Evolutionary conservation across 352 stramenopile genomes (phyloP).

Genomic region (Phytophthora quininea): DNA sequence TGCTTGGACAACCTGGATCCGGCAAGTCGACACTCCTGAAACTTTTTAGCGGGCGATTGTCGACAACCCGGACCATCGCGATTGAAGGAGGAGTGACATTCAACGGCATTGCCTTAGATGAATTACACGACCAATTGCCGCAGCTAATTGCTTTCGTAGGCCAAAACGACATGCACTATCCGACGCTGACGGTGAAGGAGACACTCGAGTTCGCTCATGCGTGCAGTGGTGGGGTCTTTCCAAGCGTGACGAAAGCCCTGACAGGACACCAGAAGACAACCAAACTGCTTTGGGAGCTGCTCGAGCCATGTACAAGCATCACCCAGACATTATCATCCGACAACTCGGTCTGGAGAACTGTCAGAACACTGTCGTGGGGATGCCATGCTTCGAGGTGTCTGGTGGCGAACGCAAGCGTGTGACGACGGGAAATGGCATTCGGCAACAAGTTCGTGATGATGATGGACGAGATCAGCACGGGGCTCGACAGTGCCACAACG

Average conservation of each 20-base stretch:
- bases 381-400: conserved; percentile 48
- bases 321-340: conserved; percentile 16
- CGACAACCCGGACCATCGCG: not conserved
- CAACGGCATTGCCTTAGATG: not conserved
- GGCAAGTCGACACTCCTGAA: not conserved
- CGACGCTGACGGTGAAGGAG: conserved; percentile 52
- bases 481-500: conserved; percentile 23
- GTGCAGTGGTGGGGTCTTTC: conserved; percentile 32
- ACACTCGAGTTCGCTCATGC: conserved; percentile 51
- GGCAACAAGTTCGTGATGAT: conserved; percentile 25
- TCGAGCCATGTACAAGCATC: conserved; percentile 29
- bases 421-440: conserved; percentile 28
- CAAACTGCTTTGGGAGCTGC: conserved; percentile 13
- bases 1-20: not conserved
- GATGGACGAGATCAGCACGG: conserved; percentile 34
- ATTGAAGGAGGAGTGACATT: not conserved
- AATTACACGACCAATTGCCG: conserved; percentile 1
- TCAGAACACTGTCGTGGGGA: conserved; percentile 79
- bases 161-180: conserved; percentile 35
- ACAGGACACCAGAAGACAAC: conserved; percentile 33
- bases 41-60: not conserved
- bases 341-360: conserved; percentile 28
- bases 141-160: conserved; percentile 30
- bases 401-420: conserved; percentile 68
- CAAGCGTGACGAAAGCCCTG: conserved; percentile 25